Evolutionary conservation across 2,329 filamentous ascomycete genomes (phyloP).

Genomic region (Ophiobolus disseminans): DNA sequence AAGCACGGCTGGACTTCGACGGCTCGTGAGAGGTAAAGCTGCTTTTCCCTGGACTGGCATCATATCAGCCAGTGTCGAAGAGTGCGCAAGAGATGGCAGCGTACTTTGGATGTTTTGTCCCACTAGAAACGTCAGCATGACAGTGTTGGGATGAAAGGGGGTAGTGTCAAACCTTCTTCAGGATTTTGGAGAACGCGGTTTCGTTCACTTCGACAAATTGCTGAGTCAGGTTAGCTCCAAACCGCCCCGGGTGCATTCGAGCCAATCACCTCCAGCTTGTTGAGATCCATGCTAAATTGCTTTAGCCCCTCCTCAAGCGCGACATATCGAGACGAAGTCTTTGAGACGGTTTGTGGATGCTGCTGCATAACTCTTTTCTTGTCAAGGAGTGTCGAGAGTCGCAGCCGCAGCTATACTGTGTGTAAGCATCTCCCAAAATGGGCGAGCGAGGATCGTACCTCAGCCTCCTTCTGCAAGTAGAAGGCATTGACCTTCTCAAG

Average conservation of each 20-base stretch:
- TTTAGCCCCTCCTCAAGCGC: conserved; percentile 96
- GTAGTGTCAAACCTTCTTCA: conserved; percentile 77
- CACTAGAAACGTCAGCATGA: conserved; percentile 64
- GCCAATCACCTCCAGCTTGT: conserved; percentile 77
- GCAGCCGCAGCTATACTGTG: conserved; percentile 81
- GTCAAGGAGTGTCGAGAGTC: conserved; percentile 88
- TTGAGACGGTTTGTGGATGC: conserved; percentile 76
- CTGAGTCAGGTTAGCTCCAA: conserved; percentile 54
- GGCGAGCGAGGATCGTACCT: conserved; percentile 65
- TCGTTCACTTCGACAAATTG: conserved; percentile 99
- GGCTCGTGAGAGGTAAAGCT: conserved; percentile 92
- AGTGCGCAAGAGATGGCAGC: conserved; percentile 27
- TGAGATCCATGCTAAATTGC: conserved; percentile 94
- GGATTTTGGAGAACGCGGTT: conserved; percentile 95
- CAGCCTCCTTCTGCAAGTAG: conserved; percentile 96
- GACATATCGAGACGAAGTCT: conserved; percentile 90
- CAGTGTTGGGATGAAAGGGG: not conserved
- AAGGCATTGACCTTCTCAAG: conserved; percentile 98
- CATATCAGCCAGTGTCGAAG: conserved; percentile 40
- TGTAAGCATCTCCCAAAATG: conserved; percentile 21
- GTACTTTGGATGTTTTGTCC: conserved; percentile 97
- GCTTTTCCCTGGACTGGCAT: conserved; percentile 85
- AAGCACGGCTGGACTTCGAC: conserved; percentile 99
- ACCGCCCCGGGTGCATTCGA: conserved; percentile 11
- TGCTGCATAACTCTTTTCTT: conserved; percentile 93